Conservation (phyloP, 805 yeast genomes). For the Limtongia smithiae region DNA sequence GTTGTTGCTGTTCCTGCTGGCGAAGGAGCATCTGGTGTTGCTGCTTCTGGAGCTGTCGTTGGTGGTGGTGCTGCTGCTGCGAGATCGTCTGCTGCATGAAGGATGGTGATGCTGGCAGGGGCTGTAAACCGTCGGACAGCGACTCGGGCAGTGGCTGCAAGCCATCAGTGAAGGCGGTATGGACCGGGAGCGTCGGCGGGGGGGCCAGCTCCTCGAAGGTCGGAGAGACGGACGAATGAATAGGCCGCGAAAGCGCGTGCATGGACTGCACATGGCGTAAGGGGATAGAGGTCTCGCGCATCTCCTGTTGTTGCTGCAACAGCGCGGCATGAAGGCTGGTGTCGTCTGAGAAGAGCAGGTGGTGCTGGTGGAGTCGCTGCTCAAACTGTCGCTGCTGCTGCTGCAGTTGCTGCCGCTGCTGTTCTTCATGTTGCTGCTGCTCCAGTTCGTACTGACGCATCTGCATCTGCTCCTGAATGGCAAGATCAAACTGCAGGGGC, state of each 20-base stretch:
- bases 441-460: conserved; percentile 7
- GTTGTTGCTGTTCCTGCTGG: neutral
- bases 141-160: too few species aligned
- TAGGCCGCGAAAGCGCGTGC: too few species aligned
- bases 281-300: too few species aligned
- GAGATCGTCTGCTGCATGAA: conserved; percentile 37
- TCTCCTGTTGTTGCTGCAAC: conserved; percentile 9
- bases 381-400: conserved; percentile 35
- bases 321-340: conserved; percentile 32
- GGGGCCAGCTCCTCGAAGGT: too few species aligned
- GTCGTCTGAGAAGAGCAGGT: conserved; percentile 19
- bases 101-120: conserved; percentile 32
- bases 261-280: too few species aligned
- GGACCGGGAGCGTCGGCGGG: too few species aligned
- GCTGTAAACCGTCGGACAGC: too few species aligned
- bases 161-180: too few species aligned
- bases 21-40: neutral
- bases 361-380: conserved; percentile 16
- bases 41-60: conserved; percentile 5
- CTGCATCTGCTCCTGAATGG: neutral
- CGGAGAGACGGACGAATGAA: too few species aligned
- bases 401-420: conserved; percentile 36
- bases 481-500: too few species aligned
- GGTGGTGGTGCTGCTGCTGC: conserved; percentile 33
- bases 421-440: conserved; percentile 34